phyloP scores from a whole-genome alignment of 805 yeast species.

The Kodamaea neixiangensis region DNA sequence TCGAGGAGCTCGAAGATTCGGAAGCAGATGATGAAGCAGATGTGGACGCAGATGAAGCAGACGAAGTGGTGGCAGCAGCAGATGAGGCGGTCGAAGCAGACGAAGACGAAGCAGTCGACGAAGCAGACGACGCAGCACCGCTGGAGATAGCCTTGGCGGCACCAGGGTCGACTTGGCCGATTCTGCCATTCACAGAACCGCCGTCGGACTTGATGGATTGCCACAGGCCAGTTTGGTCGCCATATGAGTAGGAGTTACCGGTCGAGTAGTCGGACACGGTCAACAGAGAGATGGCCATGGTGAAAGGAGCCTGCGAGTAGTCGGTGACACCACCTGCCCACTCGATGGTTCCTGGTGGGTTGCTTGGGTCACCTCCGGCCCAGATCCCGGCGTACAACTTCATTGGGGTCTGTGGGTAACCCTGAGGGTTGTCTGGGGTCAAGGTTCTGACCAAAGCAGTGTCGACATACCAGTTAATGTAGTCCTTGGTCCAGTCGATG shows the following conservation, averaged over 20 bases:
- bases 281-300: conserved; percentile 22
- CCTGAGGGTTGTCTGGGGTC: conserved; percentile 14
- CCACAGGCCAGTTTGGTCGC: conserved; percentile 41
- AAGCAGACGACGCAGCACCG: conserved; percentile 7
- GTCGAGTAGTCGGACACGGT: conserved; percentile 47
- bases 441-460: conserved; percentile 16
- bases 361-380: conserved; percentile 50
- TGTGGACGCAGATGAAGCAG: conserved; percentile 22
- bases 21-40: conserved; percentile 20
- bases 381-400: conserved; percentile 37
- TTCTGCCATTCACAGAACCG: conserved; percentile 32
- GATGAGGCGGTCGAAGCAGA: conserved; percentile 4
- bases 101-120: conserved; percentile 6
- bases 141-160: conserved; percentile 12
- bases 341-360: conserved; percentile 23
- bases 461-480: conserved; percentile 14
- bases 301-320: conserved; percentile 24
- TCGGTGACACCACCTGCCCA: conserved; percentile 29
- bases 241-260: conserved; percentile 43
- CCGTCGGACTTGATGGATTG: conserved; percentile 38
- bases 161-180: conserved; percentile 11
- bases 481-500: conserved; percentile 17
- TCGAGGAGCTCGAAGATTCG: conserved; percentile 20
- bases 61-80: conserved; percentile 12
- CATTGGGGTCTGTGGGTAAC: conserved; percentile 22